These are phyloP conservation scores for Fusarium subtropicale DNA, from an alignment of 2,329 filamentous ascomycete genomes.

Conservation along the genomic window DNA sequence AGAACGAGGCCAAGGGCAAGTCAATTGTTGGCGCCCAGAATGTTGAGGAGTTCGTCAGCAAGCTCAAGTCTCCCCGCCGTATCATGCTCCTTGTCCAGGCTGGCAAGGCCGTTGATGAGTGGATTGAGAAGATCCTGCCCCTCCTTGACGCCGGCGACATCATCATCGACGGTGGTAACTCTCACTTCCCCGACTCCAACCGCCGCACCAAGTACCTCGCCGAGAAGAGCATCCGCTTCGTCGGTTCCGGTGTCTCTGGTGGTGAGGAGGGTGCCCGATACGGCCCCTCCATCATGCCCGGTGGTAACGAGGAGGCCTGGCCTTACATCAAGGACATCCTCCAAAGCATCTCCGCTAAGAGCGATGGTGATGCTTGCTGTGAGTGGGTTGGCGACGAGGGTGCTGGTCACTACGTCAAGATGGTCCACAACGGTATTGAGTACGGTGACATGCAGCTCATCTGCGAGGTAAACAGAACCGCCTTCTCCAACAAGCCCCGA, in stretches of 20 bases:
- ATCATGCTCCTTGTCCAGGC: conserved; percentile 99
- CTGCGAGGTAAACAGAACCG: conserved; percentile 78
- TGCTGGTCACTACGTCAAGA: conserved; percentile 99
- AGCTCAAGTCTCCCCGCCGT: conserved; percentile 96
- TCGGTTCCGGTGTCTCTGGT: conserved; percentile 97
- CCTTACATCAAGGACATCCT: conserved; percentile 99
- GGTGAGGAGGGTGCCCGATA: conserved; percentile 99
- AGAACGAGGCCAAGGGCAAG: conserved; percentile 94
- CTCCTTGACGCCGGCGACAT: conserved; percentile 89
- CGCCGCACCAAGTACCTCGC: conserved; percentile 91
- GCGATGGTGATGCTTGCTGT: conserved; percentile 95
- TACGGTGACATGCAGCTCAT: conserved; percentile 99
- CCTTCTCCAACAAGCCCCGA: background rate
- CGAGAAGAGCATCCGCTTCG: conserved; percentile 91
- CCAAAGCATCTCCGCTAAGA: conserved; percentile 97
- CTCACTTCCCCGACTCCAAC: conserved; percentile 99
- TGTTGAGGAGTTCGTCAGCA: conserved; percentile 92
- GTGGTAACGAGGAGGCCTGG: conserved; percentile 98
- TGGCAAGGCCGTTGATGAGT: conserved; percentile 96
- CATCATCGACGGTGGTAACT: conserved; percentile 99
- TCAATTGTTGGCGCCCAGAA: conserved; percentile 93
- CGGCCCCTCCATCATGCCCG: conserved; percentile 97
- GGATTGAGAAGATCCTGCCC: conserved; percentile 94
- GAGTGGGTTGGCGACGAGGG: conserved; percentile 99
- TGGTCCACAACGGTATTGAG: conserved; percentile 99